Evolutionary conservation across 352 stramenopile species (phyloP).

Genomic region (Phytophthora kernoviae): DNA sequence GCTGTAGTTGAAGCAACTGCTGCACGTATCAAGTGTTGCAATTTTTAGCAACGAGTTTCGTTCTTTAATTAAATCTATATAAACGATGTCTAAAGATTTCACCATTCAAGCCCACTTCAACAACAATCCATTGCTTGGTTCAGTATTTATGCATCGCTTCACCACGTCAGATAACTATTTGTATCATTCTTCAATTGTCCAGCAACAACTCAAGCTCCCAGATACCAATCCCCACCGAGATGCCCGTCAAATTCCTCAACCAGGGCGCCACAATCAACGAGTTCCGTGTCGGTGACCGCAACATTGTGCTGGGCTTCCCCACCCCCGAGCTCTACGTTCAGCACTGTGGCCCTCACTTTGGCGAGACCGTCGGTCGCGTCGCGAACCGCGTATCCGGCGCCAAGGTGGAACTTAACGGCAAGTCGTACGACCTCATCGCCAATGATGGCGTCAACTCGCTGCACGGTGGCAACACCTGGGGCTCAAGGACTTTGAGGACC

Average conservation of each 20-base stretch:
- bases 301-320: constrained; percentile 37
- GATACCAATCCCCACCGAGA: not conserved
- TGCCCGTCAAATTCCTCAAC: constrained; percentile 34
- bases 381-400: constrained; percentile 30
- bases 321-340: constrained; percentile 35
- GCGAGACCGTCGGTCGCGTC: constrained; percentile 28
- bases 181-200: constrained; percentile 21
- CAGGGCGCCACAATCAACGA: constrained; percentile 31
- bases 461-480: constrained; percentile 34
- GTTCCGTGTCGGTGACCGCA: constrained; percentile 28
- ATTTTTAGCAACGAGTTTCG: too few species aligned
- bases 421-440: constrained; percentile 32
- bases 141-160: too few species aligned
- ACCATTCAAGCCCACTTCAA: constrained; percentile 14
- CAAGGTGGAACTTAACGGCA: constrained; percentile 32
- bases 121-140: constrained; percentile 4
- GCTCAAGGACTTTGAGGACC: constrained; percentile 27
- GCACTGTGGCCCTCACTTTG: constrained; percentile 28
- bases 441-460: constrained; percentile 34
- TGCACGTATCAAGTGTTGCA: too few species aligned
- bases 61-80: too few species aligned
- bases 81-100: too few species aligned
- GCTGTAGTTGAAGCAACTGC: too few species aligned
- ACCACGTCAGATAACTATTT: too few species aligned
- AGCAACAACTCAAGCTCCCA: constrained; percentile 14